phyloP scores from a whole-genome alignment of 352 stramenopile genomes.

The Proteromonas lacertae region DNA sequence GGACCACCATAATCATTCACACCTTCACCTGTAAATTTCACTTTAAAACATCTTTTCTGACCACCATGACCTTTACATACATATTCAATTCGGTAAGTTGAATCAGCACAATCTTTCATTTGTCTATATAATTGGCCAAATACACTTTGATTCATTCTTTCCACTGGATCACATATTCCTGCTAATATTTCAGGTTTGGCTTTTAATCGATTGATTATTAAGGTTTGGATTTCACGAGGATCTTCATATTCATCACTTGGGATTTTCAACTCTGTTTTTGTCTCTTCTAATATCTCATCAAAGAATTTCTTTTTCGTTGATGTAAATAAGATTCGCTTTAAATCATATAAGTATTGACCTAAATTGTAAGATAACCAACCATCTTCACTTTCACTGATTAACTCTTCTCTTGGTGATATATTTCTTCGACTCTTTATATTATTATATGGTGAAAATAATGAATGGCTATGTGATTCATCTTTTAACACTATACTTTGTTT shows the following conservation, averaged over 20 bases:
- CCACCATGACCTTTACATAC: conserved; percentile 78
- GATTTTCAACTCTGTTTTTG: conserved; percentile 66
- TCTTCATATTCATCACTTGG: conserved; percentile 92
- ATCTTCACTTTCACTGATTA: too few species aligned
- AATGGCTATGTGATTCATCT: too few species aligned
- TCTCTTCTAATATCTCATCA: conserved; percentile 56
- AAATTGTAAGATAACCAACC: too few species aligned
- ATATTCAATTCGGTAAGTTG: conserved; percentile 60
- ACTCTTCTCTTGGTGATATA: too few species aligned
- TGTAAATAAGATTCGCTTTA: conserved; percentile 22
- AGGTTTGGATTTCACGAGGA: conserved; percentile 71
- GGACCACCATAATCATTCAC: conserved; percentile 94
- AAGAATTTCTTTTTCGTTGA: conserved; percentile 66
- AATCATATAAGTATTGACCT: too few species aligned
- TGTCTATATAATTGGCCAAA: conserved; percentile 87
- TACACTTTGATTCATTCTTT: conserved; percentile 51
- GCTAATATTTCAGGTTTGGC: conserved; percentile 14
- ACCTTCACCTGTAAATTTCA: conserved; percentile 80
- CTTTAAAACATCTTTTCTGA: conserved; percentile 79
- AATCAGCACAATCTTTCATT: conserved; percentile 63
- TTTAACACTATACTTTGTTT: too few species aligned
- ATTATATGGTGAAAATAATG: too few species aligned
- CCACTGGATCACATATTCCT: conserved; percentile 14
- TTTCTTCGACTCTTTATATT: too few species aligned
- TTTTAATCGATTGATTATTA: conserved; percentile 80